Evolutionary conservation across 371 early-diverging fungal genomes (phyloP), one percentile per base, ranked within the genome.

Genomic region (Mucor piriformis): DNA sequence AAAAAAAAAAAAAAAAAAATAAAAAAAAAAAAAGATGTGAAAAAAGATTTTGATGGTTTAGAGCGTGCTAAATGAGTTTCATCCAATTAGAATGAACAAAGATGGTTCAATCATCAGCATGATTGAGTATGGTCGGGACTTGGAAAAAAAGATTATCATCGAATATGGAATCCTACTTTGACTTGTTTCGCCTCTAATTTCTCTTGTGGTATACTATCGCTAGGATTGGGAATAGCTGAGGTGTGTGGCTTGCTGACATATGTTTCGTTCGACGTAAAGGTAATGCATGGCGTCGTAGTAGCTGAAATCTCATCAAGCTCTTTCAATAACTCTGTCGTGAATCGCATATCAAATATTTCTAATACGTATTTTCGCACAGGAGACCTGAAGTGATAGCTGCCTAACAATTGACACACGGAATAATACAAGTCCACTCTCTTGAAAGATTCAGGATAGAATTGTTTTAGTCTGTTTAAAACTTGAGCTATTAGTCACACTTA

Each of bases 261-360:
- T 44, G 21, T 23, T 13, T 44, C 25, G 12, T 25, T 34, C 21
- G 50, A 52, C 3, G 59, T 61, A 33, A 54, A 61, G 10, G 61
- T 10, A 32, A 60, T 40, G 11, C 54, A 54, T 7, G 54, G 32
- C 21, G 54, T 44, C 0, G 54, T 42, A 15, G 54, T 51, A 3
- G 57, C 61, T 2, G 65, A 51, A 8, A 67, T 44, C 0, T 65
- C 63, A 59, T 79, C 80, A 16, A 79, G 21, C n/a, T 66, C 64
- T 32, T 64, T 47, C 27, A 83, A 57, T 8, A 69, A 35, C 42
- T 77, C 71, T 1, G 67, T 61, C 1, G 80, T 82, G 32, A 87
- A 82, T 15, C 76, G 70, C 64, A 88, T 68, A 43, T 95, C 92
- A 73, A 95, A 95, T 7, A 92, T 74, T 12, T 93, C 93, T 33